Evolutionary conservation across 768 basidiomycete species (phyloP).

Genomic region (Asterophora parasitica): DNA sequence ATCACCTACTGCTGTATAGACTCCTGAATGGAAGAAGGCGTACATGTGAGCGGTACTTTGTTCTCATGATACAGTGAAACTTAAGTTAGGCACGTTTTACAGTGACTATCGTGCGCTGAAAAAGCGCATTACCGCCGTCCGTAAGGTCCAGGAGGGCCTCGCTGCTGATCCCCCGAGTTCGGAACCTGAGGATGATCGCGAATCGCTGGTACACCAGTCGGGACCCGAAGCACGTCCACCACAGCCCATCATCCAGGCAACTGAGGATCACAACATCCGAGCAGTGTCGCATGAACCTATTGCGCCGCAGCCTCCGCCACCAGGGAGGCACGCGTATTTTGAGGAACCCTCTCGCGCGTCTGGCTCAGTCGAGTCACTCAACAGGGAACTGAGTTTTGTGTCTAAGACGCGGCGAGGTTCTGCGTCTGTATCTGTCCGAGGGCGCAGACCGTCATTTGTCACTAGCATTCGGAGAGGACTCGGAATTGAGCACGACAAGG

Average conservation of each 20-base stretch:
- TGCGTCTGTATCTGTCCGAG: not conserved
- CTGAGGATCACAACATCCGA: not conserved
- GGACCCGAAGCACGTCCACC: not conserved
- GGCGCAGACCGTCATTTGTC: not conserved
- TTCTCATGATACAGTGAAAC: not conserved
- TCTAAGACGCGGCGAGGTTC: not conserved
- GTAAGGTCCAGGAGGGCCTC: slow-evolving; percentile 29
- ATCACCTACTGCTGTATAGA: slow-evolving; percentile 32
- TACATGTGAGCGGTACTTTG: slow-evolving; percentile 44
- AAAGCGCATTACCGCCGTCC: slow-evolving; percentile 56
- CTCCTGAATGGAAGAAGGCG: slow-evolving; percentile 69
- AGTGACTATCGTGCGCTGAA: slow-evolving; percentile 76
- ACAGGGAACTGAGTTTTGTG: not conserved
- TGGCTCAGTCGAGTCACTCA: not conserved
- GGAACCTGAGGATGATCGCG: slow-evolving; percentile 12
- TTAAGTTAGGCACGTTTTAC: slow-evolving; percentile 1
- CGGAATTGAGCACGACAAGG: not conserved
- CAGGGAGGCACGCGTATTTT: not conserved
- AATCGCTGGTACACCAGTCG: not conserved
- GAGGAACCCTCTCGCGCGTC: not conserved
- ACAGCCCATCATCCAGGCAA: not conserved
- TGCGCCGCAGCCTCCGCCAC: not conserved
- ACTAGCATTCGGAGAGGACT: not conserved
- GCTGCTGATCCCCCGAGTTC: slow-evolving; percentile 15
- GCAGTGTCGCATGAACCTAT: not conserved